phyloP scores from a whole-genome alignment of 345 rosid species.

The Rhodamnia rubescens region DNA sequence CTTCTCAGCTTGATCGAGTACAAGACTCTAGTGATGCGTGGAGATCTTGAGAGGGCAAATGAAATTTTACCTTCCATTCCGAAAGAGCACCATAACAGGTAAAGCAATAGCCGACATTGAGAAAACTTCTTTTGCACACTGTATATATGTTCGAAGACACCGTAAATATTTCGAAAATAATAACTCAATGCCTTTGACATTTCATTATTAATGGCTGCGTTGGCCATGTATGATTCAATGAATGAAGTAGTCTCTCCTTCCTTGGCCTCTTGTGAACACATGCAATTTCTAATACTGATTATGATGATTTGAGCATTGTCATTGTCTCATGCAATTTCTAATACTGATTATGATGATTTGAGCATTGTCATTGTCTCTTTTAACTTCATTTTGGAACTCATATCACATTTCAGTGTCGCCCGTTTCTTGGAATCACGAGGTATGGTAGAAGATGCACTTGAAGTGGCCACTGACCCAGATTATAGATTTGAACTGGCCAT shows the following conservation, averaged over 20 bases:
- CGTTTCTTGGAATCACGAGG: slow-evolving; percentile 98
- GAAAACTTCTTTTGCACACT: neutral
- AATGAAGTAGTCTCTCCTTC: neutral
- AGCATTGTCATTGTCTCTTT: neutral
- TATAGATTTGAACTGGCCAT: slow-evolving; percentile 95
- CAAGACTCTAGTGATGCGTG: slow-evolving; percentile 53
- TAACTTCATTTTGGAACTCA: neutral
- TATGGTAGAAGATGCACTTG: slow-evolving; percentile 93
- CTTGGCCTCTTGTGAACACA: neutral
- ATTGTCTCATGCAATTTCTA: neutral
- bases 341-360: neutral
- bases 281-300: neutral
- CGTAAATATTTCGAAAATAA: neutral
- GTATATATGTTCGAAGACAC: neutral
- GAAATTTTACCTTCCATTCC: slow-evolving; percentile 43
- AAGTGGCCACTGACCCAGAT: slow-evolving; percentile 98
- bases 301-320: neutral
- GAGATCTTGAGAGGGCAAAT: slow-evolving; percentile 37
- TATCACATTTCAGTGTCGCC: slow-evolving; percentile 66
- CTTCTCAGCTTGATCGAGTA: slow-evolving; percentile 49
- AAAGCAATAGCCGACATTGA: neutral
- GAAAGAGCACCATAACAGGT: slow-evolving; percentile 37
- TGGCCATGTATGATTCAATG: neutral
- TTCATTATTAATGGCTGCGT: neutral
- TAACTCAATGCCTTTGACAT: neutral